Base-by-base conservation (phyloP, 352 stramenopile genomes). In the Globisporangium carolinianum region DNA sequence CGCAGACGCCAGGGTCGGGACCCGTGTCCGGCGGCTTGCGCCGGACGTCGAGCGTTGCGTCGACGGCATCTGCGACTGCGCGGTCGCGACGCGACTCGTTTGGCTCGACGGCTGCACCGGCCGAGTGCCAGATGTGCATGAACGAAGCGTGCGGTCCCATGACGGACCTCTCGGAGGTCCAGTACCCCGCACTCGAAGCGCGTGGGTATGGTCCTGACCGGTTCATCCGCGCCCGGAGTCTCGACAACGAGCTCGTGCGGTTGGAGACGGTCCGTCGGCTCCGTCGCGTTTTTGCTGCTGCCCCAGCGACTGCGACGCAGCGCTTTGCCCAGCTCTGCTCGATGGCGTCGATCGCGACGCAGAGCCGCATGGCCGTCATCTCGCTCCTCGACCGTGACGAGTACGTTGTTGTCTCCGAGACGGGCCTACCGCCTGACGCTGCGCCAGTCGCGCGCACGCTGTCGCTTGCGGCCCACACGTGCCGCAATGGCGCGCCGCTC, bases 291-390 rank as follows among this genome's bases (percentile, higher is more conserved):
- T 61, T 89, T 24, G 63, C 71, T 24, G 73, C 66, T 1, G 73
- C 75, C 1, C 67, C 75, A 0, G 71, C 68, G 50, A 57, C 72
- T 5, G 66, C 69, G 39, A 43, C 39, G 24, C 70, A 82, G 52
- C 72, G 76, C 24, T 71, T 92, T 36, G 61, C 65, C 37, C 81
- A 92, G 54, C 79, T 92, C 55, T 85, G 75, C 56, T 79, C 78
- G 46, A 91, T 94, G 79, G 79, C 81, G 32, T 71, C 81, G 43
- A 94, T 90, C 48, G 83, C 81, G 10, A 76, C 80, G 4, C 68
- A 82, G 46, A 89, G 73, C 35, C 68, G 77, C n/a, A 67, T 88
- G n/a, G 80, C 77, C 15, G 51, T 89, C 1, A 64, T 91, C n/a
- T 82, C 78, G 1, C 64, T 94, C 17, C 60, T 94, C 0, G 76